Conservation (phyloP, 1,139 yeast species). For the Saccharomycopsis hybrid region DNA sequence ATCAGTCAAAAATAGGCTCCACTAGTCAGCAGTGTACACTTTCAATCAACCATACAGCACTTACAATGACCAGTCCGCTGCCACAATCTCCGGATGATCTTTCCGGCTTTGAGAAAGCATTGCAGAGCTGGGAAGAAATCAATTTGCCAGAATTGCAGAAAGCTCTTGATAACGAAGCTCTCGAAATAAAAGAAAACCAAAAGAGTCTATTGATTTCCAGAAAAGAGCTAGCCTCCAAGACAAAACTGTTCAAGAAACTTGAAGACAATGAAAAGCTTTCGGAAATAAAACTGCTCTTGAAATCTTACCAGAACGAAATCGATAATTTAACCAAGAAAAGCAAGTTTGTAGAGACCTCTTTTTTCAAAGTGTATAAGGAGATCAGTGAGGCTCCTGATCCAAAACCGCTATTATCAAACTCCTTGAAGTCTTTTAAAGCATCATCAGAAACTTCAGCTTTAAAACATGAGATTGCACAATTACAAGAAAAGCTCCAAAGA, state of each 20-base stretch:
- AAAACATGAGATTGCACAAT: conserved; percentile 44
- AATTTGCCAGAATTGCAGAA: conserved; percentile 64
- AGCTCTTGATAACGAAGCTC: conserved; percentile 67
- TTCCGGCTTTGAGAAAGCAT: conserved; percentile 47
- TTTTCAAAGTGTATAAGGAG: conserved; percentile 67
- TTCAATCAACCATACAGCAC: no score
- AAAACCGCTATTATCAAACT: conserved; percentile 65
- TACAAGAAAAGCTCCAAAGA: conserved; percentile 56
- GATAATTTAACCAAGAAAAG: conserved; percentile 75
- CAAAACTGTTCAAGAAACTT: conserved; percentile 75
- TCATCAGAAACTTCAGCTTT: conserved; percentile 49
- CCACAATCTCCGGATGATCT: not conserved
- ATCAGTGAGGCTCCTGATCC: conserved; percentile 95
- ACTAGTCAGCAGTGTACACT: no score
- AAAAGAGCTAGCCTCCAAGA: conserved; percentile 69
- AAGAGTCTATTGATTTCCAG: conserved; percentile 59
- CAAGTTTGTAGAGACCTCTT: conserved; percentile 64
- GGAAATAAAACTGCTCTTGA: conserved; percentile 62
- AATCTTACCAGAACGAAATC: conserved; percentile 81
- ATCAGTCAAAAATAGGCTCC: no score
- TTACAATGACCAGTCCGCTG: no score
- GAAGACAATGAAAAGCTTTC: conserved; percentile 57
- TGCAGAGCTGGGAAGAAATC: conserved; percentile 71
- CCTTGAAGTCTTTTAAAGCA: conserved; percentile 61
- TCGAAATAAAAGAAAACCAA: conserved; percentile 67